These are phyloP conservation scores for Cutaneotrichosporon cutaneum DNA, from an alignment of 1,284 basidiomycete genomes.

Conservation along the genomic window DNA sequence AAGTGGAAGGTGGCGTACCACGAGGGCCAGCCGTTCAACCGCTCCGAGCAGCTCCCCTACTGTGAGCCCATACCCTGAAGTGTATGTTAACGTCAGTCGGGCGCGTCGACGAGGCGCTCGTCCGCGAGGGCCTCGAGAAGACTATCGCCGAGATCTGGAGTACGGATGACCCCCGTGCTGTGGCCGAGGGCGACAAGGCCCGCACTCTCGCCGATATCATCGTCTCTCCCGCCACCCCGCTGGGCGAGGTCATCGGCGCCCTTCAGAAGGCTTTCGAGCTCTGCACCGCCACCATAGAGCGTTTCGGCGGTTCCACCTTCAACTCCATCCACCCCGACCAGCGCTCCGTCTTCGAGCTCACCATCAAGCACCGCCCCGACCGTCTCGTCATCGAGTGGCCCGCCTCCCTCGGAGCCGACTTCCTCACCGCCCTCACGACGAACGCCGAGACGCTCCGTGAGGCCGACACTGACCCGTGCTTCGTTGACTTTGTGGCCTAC, in stretches of 20 bases:
- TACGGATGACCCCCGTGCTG: background rate
- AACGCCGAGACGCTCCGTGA: slow-evolving; percentile 1
- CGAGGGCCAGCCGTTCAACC: background rate
- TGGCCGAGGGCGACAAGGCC: background rate
- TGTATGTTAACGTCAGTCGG: background rate
- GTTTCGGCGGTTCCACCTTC: background rate
- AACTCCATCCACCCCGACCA: background rate
- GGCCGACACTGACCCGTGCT: background rate
- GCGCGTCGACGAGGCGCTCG: background rate
- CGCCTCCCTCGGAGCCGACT: background rate
- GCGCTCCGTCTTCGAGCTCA: background rate
- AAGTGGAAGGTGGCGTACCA: slow-evolving; percentile 5
- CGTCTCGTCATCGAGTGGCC: slow-evolving; percentile 2
- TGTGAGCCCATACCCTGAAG: background rate
- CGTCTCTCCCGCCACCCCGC: background rate
- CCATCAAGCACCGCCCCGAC: slow-evolving; percentile 1
- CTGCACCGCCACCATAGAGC: background rate
- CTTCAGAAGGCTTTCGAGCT: slow-evolving; percentile 1
- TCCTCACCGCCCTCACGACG: background rate
- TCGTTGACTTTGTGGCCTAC: background rate
- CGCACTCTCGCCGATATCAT: background rate
- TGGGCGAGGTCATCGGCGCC: background rate
- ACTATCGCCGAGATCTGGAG: background rate
- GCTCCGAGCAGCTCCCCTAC: slow-evolving; percentile 1
- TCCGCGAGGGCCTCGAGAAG: background rate